phyloP scores from a whole-genome alignment of 495 filamentous ascomycete genomes.

The Pyrenula massariospora region DNA sequence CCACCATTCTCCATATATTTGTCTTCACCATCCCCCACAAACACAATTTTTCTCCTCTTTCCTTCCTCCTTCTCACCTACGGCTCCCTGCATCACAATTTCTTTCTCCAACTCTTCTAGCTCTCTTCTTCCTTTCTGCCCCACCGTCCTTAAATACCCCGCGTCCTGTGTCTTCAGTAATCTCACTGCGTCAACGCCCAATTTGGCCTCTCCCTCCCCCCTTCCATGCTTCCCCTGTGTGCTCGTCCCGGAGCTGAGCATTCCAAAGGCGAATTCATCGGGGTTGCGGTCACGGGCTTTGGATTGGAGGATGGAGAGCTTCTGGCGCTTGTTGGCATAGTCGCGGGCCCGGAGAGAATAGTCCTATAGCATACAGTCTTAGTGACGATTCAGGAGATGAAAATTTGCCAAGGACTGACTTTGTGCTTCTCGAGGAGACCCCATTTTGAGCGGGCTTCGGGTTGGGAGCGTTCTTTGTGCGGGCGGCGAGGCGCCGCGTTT shows the following conservation, averaged over 20 bases:
- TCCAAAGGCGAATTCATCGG: slow-evolving; percentile 91
- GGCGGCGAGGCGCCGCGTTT: slow-evolving; percentile 64
- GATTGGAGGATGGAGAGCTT: slow-evolving; percentile 63
- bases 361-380: slow-evolving; percentile 38
- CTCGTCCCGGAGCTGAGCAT: slow-evolving; percentile 55
- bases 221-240: slow-evolving; percentile 47
- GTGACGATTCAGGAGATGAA: neutral
- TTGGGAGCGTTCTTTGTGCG: slow-evolving; percentile 83
- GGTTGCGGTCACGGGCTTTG: slow-evolving; percentile 80
- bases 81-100: slow-evolving; percentile 27
- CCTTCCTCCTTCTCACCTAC: slow-evolving; percentile 16
- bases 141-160: slow-evolving; percentile 70
- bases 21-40: slow-evolving; percentile 40
- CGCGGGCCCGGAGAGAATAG: slow-evolving; percentile 80
- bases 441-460: slow-evolving; percentile 69
- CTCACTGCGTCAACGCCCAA: slow-evolving; percentile 62
- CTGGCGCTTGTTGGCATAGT: slow-evolving; percentile 79
- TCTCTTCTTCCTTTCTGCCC: slow-evolving; percentile 46
- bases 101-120: slow-evolving; percentile 45
- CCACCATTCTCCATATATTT: slow-evolving; percentile 21
- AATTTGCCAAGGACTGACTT: slow-evolving; percentile 31
- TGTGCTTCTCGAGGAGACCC: slow-evolving; percentile 83
- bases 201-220: slow-evolving; percentile 28
- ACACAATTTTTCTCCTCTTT: slow-evolving; percentile 38
- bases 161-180: slow-evolving; percentile 91